phyloP scores from a whole-genome alignment of 2,329 filamentous ascomycete species.

The Ambrosiella beaveri region DNA sequence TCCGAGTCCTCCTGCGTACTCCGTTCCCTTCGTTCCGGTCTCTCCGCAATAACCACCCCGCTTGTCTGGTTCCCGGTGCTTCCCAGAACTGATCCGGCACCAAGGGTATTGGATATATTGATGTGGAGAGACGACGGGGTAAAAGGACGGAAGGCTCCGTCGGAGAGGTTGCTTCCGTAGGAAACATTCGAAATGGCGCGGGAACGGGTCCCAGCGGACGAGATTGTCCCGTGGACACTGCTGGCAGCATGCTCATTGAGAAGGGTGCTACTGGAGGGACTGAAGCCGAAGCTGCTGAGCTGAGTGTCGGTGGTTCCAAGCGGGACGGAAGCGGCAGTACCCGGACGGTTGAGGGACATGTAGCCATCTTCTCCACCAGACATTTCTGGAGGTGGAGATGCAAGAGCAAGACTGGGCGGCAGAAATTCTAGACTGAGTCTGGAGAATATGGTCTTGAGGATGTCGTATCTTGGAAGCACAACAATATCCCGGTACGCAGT shows the following conservation, averaged over 20 bases:
- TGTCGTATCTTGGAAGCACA: constrained; percentile 76
- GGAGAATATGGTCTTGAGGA: constrained; percentile 76
- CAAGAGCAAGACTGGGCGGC: constrained; percentile 33
- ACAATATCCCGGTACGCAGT: constrained; percentile 77
- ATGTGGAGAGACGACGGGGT: constrained; percentile 27
- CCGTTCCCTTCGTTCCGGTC: constrained; percentile 32
- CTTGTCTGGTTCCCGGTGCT: background rate
- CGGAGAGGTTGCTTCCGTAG: constrained; percentile 33
- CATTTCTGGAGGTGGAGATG: constrained; percentile 34
- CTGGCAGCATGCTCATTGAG: constrained; percentile 37
- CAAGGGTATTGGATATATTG: constrained; percentile 18
- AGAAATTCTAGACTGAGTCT: constrained; percentile 70
- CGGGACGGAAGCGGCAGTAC: constrained; percentile 47
- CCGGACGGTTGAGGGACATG: constrained; percentile 36
- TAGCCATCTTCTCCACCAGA: constrained; percentile 34
- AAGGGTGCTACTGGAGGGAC: constrained; percentile 61
- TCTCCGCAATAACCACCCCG: background rate
- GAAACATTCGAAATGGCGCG: constrained; percentile 78
- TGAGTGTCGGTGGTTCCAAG: constrained; percentile 41
- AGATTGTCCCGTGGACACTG: constrained; percentile 18
- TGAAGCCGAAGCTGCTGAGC: constrained; percentile 40
- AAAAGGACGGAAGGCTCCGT: constrained; percentile 28
- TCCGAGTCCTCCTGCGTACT: constrained; percentile 47
- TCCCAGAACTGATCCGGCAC: constrained; percentile 6
- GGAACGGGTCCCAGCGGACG: constrained; percentile 31